These are phyloP conservation scores for Cutaneotrichosporon sp. DNA, from an alignment of 1,284 basidiomycete species.

Conservation along the genomic window DNA sequence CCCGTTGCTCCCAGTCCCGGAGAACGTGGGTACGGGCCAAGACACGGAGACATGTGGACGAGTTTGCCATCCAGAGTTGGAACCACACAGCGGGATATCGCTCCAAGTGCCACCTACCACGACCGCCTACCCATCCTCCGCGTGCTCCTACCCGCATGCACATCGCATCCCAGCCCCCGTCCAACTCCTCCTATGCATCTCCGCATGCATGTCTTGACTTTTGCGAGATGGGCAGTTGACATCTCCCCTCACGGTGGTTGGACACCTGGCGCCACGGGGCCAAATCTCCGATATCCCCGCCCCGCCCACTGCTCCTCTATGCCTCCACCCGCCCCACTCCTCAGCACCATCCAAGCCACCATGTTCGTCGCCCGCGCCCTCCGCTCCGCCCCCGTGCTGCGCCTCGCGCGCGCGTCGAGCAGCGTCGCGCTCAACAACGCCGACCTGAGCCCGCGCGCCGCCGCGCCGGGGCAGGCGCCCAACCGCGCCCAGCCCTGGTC, in stretches of 20 bases:
- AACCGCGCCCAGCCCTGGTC: slow-evolving; percentile 78
- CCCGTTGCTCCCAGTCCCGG: too few relatives aligned
- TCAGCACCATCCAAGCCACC: neutral
- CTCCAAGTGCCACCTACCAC: too few relatives aligned
- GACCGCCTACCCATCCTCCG: too few relatives aligned
- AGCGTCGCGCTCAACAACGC: slow-evolving; percentile 1
- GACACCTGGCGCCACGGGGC: neutral
- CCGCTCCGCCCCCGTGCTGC: slow-evolving; percentile 3
- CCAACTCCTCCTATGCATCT: too few relatives aligned
- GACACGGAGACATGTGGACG: too few relatives aligned
- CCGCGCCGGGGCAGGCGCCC: slow-evolving; percentile 63
- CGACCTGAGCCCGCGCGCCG: slow-evolving; percentile 1
- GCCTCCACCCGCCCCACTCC: neutral
- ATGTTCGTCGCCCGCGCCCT: slow-evolving; percentile 19
- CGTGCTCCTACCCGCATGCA: too few relatives aligned
- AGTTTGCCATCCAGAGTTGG: too few relatives aligned
- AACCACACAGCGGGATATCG: too few relatives aligned
- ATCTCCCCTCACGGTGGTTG: neutral
- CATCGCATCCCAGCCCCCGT: too few relatives aligned
- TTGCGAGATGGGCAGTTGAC: slow-evolving; percentile 4
- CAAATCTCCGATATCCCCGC: slow-evolving; percentile 2
- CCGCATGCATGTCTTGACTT: too few relatives aligned
- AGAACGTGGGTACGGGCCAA: too few relatives aligned
- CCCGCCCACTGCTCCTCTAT: neutral
- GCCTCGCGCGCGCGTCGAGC: neutral